These are phyloP conservation scores for Pochonia chlamydosporia DNA, from an alignment of 2,329 filamentous ascomycete genomes.

Conservation along the genomic window DNA sequence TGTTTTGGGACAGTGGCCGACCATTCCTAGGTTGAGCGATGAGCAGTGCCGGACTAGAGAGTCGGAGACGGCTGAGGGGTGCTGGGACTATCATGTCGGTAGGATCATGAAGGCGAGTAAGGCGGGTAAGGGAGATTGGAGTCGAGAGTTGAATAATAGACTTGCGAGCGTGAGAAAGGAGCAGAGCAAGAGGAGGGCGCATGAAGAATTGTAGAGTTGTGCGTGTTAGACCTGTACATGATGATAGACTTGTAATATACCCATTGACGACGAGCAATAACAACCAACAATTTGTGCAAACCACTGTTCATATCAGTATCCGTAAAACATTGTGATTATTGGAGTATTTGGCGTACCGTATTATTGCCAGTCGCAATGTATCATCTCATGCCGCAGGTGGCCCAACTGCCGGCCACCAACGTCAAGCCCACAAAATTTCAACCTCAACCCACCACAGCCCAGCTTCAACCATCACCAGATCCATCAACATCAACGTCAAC, in stretches of 20 bases:
- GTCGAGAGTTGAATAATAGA: conserved; percentile 32
- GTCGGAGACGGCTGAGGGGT: conserved; percentile 38
- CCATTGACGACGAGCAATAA: no score
- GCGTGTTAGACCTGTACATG: not conserved
- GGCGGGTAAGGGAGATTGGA: conserved; percentile 38
- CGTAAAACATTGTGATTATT: no score
- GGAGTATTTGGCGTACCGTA: no score
- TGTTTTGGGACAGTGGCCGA: conserved; percentile 50
- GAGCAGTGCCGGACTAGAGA: conserved; percentile 28
- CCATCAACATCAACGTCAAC: not conserved
- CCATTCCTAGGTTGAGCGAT: conserved; percentile 24
- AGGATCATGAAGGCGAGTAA: conserved; percentile 31
- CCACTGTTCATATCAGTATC: no score
- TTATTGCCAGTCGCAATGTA: no score
- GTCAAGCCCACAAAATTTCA: not conserved
- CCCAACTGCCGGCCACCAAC: not conserved
- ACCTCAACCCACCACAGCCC: not conserved
- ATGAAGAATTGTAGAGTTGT: conserved; percentile 27
- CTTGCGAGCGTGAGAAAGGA: conserved; percentile 26
- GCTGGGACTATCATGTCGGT: conserved; percentile 52
- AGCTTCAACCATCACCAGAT: not conserved
- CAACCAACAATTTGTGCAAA: no score
- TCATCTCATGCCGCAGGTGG: no score
- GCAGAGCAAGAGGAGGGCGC: conserved; percentile 13
- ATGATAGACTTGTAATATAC: not conserved